Evolutionary conservation across 2,329 filamentous ascomycete genomes (phyloP), one percentile per base, ranked within the genome.

Genomic region (Xylariaceae sp.): DNA sequence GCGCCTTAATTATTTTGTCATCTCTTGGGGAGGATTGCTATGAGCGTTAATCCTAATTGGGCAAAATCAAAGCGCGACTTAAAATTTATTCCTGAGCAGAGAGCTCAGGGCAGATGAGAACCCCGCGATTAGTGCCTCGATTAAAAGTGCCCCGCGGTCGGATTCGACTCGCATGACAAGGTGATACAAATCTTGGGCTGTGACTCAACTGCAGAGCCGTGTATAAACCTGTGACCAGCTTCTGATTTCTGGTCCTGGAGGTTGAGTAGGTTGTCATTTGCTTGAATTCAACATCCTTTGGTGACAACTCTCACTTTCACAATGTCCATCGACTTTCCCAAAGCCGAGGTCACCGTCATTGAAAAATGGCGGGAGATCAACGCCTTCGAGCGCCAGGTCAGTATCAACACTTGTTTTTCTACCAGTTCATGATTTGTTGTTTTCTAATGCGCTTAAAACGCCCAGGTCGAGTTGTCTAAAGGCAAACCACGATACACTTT

Each of bases 251-350:
- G 6, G 37, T 19, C 28, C 44, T 49, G 45, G 19, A 39, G 34
- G 17, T 48, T 14, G 23, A 9, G 39, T 16, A 16, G 17, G 14
- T 36, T 36, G 45, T 24, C 14, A 31, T 34, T 43, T 31, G 7
- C 11, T 56, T 49, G 8, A 43, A 40, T n/a, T 31, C 31, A 29
- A 31, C 41, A 40, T 24, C 23, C 7, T 47, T 40, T 28, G 6
- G 53, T 45, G 24, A 41, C 31, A 44, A n/a, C n/a, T n/a, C n/a
- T n/a, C 28, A 16, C 21, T 36, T 41, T 56, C 68, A 74, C 71
- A 69, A 92, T 93, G 89, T 91, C 89, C 71, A 94, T 98, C 79
- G 86, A 94, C 78, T 98, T 98, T 75, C 90, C 94, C 55, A 89
- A 90, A 75, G 91, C 95, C 76, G 94, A 98, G 82, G 90, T 96